Conservation (phyloP, 129 eudicot species). For the Artemisia tridentata region DNA sequence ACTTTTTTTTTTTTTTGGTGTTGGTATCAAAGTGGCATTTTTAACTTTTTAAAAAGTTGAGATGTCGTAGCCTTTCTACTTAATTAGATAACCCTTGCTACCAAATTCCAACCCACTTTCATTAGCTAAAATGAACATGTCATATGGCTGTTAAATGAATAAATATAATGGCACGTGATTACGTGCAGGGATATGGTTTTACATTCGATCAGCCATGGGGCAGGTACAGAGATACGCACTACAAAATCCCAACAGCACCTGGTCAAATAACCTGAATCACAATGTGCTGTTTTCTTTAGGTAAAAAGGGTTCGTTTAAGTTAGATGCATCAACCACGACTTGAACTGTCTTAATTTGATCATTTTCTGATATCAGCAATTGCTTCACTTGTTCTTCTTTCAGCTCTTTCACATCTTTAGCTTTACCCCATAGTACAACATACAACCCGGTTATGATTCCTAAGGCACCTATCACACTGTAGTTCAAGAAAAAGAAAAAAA, state of each 20-base stretch:
- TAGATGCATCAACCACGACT: constrained; percentile 31
- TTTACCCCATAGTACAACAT: constrained; percentile 79
- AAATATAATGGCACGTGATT: too few species aligned
- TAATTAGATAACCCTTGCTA: too few species aligned
- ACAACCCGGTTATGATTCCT: constrained; percentile 62
- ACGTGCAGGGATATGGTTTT: too few species aligned
- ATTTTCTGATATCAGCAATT: constrained; percentile 15
- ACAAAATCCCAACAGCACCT: not conserved
- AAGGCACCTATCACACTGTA: constrained; percentile 59
- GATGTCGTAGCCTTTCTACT: too few species aligned
- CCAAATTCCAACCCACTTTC: too few species aligned
- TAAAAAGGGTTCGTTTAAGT: constrained; percentile 59
- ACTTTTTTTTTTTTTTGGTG: too few species aligned
- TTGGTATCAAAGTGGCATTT: too few species aligned
- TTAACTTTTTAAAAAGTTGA: too few species aligned
- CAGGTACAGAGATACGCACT: not conserved
- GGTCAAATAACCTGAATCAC: not conserved
- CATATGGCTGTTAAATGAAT: too few species aligned
- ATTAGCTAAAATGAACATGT: too few species aligned
- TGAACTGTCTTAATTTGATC: constrained; percentile 22
- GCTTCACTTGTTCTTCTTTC: constrained; percentile 28
- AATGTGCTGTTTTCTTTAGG: constrained; percentile 12
- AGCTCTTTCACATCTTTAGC: constrained; percentile 50
- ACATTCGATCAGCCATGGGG: too few species aligned
- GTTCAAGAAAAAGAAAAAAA: not conserved